Percentiles rank a stretch among this genome's conserved stretches.
These are phyloP conservation scores for Komagataella phaffii DNA, from an alignment of 805 yeast genomes.

Conservation along the genomic window DNA sequence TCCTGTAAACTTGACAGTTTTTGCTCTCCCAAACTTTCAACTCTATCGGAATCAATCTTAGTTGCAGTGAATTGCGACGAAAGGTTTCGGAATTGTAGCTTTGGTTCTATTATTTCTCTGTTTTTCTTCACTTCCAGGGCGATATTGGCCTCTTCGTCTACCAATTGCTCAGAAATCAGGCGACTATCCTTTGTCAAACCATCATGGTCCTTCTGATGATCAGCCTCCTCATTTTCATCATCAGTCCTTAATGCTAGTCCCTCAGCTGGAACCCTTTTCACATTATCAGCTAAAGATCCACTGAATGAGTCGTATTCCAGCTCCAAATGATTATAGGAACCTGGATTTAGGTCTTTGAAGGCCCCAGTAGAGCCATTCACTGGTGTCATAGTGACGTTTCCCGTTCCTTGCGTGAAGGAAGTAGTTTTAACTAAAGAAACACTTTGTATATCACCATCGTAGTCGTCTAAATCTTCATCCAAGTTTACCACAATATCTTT, in stretches of 20 bases:
- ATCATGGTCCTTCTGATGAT: not conserved
- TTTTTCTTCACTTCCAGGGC: slow-evolving; percentile 2
- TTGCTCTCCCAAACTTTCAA: slow-evolving; percentile 4
- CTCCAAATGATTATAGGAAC: slow-evolving; percentile 12
- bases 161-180: not conserved
- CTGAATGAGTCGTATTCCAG: slow-evolving; percentile 18
- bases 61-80: slow-evolving; percentile 14
- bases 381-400: not conserved
- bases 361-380: not conserved
- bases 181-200: not conserved
- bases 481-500: not conserved
- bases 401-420: not conserved
- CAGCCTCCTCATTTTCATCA: not conserved
- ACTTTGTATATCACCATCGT: not conserved
- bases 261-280: not conserved
- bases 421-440: not conserved
- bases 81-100: slow-evolving; percentile 5
- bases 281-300: slow-evolving; percentile 17
- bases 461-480: not conserved
- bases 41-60: slow-evolving; percentile 5
- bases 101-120: not conserved
- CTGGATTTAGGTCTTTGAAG: not conserved
- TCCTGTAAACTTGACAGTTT: slow-evolving; percentile 9
- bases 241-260: not conserved
- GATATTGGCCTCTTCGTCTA: not conserved